Evolutionary conservation across 2,329 filamentous ascomycete species (phyloP).

Genomic region (Trichoderma koningiopsis): DNA sequence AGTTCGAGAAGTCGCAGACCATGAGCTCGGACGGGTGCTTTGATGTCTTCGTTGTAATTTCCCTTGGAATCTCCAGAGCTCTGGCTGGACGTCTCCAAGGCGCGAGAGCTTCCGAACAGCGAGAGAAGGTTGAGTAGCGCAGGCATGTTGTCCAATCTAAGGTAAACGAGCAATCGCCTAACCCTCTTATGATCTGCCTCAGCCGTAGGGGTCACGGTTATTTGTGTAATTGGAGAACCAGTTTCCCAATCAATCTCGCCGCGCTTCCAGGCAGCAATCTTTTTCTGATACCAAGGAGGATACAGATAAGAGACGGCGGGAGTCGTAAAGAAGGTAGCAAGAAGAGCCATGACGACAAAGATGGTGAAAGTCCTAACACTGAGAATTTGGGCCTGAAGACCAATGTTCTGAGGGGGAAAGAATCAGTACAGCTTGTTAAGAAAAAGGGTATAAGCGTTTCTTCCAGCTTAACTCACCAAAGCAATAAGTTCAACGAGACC

Average conservation of each 20-base stretch:
- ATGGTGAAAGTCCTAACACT: conserved; percentile 85
- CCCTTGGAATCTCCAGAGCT: conserved; percentile 33
- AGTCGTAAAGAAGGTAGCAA: conserved; percentile 83
- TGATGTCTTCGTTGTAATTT: conserved; percentile 30
- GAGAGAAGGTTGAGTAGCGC: conserved; percentile 81
- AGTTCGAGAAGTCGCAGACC: conserved; percentile 85
- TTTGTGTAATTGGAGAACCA: conserved; percentile 28
- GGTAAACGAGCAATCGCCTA: conserved; percentile 72
- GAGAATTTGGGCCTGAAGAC: conserved; percentile 79
- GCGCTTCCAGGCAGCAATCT: conserved; percentile 62
- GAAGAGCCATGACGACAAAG: conserved; percentile 89
- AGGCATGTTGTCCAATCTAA: conserved; percentile 82
- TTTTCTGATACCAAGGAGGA: conserved; percentile 62
- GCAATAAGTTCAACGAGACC: conserved; percentile 94
- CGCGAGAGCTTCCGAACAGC: conserved; percentile 62
- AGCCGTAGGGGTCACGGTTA: conserved; percentile 25
- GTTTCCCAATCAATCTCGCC: conserved; percentile 87
- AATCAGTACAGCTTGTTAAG: background rate
- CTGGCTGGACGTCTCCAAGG: conserved; percentile 18
- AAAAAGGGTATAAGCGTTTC: no score
- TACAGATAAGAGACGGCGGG: conserved; percentile 75
- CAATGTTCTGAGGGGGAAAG: conserved; percentile 63
- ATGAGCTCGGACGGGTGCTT: conserved; percentile 64
- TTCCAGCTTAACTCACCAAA: conserved; percentile 58
- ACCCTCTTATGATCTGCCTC: conserved; percentile 40